Evolutionary conservation across 768 basidiomycete species (phyloP).

Genomic region (Cystobasidium onofrii): DNA sequence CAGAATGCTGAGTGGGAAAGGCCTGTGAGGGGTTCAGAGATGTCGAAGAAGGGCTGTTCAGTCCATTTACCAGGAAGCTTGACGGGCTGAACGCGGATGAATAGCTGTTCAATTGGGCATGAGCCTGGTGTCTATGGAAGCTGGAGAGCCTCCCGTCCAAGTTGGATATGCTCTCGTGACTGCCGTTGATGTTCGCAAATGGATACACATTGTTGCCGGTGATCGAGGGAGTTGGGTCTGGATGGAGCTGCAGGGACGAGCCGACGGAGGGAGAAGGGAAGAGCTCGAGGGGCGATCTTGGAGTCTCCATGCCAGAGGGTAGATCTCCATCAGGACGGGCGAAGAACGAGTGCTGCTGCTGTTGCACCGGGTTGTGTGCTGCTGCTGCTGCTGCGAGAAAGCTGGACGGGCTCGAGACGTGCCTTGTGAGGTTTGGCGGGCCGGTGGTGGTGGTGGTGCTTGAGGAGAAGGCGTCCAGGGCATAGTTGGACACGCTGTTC

Average conservation of each 20-base stretch:
- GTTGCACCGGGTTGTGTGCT: neutral
- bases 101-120: neutral
- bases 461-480: neutral
- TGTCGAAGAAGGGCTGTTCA: neutral
- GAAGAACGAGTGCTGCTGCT: neutral
- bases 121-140: slow-evolving; percentile 6
- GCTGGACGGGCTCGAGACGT: neutral
- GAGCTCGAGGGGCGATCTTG: neutral
- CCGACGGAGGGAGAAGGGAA: neutral
- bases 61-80: neutral
- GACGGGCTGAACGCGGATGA: neutral
- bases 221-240: neutral
- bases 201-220: neutral
- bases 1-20: neutral
- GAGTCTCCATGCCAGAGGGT: neutral
- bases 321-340: neutral
- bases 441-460: neutral
- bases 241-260: neutral
- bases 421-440: neutral
- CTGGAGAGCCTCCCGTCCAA: neutral
- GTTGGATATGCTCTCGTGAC: neutral
- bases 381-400: neutral
- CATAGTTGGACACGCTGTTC: neutral
- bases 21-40: neutral
- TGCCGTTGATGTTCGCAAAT: neutral